Evolutionary conservation across 148 eudicot genomes (phyloP).

Genomic region (Diospyros kaki): DNA sequence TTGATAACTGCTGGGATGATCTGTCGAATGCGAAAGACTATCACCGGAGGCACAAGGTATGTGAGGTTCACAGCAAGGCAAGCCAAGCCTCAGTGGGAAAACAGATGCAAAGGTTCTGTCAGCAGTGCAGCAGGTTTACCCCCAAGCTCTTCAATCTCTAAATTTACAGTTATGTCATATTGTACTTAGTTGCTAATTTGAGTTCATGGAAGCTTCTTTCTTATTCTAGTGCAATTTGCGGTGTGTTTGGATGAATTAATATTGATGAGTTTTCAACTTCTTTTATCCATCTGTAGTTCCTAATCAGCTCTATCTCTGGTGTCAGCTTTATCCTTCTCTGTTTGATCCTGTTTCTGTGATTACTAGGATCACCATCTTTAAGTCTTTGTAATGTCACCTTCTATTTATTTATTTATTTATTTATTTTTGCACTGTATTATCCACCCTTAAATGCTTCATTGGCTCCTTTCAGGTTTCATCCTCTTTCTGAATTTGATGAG

Average conservation of each 20-base stretch:
- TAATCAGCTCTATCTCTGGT: not conserved
- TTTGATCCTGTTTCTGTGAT: not conserved
- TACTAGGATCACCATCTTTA: not conserved
- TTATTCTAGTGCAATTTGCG: not conserved
- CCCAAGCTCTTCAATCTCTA: not conserved
- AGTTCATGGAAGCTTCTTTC: conserved; percentile 1
- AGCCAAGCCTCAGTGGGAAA: conserved; percentile 60
- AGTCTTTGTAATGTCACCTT: not conserved
- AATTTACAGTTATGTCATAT: not conserved
- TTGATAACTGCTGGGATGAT: conserved; percentile 73
- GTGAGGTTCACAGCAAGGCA: conserved; percentile 76
- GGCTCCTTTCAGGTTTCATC: conserved; percentile 62
- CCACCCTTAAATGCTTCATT: not conserved
- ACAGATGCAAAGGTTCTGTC: conserved; percentile 89
- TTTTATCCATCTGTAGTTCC: not conserved
- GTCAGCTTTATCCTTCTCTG: not conserved
- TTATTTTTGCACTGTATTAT: not conserved
- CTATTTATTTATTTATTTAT: not conserved
- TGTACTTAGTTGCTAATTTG: not conserved
- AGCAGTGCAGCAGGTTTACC: conserved; percentile 82
- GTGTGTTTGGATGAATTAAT: not conserved
- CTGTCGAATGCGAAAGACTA: conserved; percentile 73
- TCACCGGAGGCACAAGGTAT: conserved; percentile 85
- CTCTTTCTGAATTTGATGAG: conserved; percentile 87
- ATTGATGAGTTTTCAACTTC: not conserved